Evolutionary conservation across 345 rosid species (phyloP).

Genomic region (Firmiana major): DNA sequence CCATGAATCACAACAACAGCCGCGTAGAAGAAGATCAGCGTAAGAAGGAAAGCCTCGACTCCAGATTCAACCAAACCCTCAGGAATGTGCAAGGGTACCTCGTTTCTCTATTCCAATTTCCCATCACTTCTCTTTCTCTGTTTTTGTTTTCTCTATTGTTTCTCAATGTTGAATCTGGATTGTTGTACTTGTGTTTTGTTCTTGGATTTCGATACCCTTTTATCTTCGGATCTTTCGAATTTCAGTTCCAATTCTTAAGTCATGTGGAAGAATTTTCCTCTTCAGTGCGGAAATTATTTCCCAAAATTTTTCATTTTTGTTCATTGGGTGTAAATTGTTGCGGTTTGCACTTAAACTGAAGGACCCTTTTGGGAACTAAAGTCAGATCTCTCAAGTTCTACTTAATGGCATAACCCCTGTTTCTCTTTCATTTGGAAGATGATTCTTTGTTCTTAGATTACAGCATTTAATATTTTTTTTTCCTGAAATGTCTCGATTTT

Average conservation of each 20-base stretch:
- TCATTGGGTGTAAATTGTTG: not conserved
- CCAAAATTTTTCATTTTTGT: not conserved
- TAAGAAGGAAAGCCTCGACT: constrained; percentile 56
- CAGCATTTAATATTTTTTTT: not conserved
- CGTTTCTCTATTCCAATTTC: not conserved
- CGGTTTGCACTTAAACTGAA: not conserved
- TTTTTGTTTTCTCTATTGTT: no score
- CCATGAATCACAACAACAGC: constrained; percentile 31
- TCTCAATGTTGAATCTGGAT: constrained; percentile 13
- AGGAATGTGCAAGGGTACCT: constrained; percentile 84
- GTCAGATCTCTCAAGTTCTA: constrained; percentile 23
- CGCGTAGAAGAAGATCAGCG: constrained; percentile 13
- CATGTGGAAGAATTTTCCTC: not conserved
- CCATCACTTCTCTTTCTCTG: not conserved
- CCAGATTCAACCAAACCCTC: constrained; percentile 88
- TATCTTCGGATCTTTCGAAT: constrained; percentile 17
- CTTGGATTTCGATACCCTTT: constrained; percentile 18
- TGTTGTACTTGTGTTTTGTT: constrained; percentile 7
- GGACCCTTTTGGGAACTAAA: constrained; percentile 12
- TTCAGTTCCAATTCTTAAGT: not conserved
- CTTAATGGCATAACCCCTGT: constrained; percentile 1
- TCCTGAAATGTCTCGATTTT: constrained; percentile 3
- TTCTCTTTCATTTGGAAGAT: not conserved
- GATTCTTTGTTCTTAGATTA: not conserved
- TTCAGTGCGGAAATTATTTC: not conserved